Evolutionary conservation across 306 rosid genomes (phyloP), one percentile per base, ranked within the genome.

Genomic region (Notholithocarpus densiflorus): DNA sequence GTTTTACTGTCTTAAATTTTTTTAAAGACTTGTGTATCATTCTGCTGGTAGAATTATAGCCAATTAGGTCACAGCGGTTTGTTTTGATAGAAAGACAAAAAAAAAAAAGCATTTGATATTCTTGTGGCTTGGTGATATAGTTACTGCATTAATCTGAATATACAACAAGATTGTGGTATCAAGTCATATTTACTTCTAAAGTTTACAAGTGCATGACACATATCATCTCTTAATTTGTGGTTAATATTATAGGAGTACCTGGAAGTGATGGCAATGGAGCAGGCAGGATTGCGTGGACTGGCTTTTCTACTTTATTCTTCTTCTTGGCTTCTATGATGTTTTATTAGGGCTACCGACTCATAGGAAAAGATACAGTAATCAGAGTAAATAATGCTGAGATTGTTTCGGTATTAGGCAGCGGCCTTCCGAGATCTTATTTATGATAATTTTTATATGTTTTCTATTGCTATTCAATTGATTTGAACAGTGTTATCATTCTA

Each of bases 261-360:
- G 79, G 86, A 74, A 6, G 64, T 14, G 84, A 70, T 6, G 55
- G 43, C 0, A 71, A 27, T 82, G 88, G 70, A 51, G 82, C 88
- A 56, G 82, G 65, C 78, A 84, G 73, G 81, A 73, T 76, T n/a
- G 78, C 64, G 26, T 81, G 86, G 83, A 59, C 81, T 0, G 94
- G 94, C 29, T 4, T 90, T 52, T 80, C 87, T 51, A 55, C 81
- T 75, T 64, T 88, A 5, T 68, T 87, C 82, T 57, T 90, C 1
- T 55, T 86, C 45, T 84, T 82, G 85, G 86, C 72, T 62, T 84
- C 93, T 26, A 32, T 80, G 83, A 4, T 86, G 66, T 78, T 81
- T 24, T 71, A 79, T 79, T 92, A 85, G 77, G 23, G 27, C 72
- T 37, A 37, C 37, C 64, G 59, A 43, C 64, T 4, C 34, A 60